phyloP scores from a whole-genome alignment of 257 asterid genomes.

The Plantago elongata region DNA sequence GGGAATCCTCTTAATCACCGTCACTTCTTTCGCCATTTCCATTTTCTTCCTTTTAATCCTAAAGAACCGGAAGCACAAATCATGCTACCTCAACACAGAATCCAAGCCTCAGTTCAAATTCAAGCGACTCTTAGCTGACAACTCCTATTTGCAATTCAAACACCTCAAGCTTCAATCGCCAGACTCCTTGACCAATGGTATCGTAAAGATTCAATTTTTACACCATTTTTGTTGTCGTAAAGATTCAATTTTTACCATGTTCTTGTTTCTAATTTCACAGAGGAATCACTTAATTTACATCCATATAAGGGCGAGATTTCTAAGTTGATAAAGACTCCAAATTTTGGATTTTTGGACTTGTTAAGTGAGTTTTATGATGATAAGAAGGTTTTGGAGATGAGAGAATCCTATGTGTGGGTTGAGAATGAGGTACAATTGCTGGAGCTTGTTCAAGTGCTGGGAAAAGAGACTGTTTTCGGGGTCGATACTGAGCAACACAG shows the following conservation, averaged over 20 bases:
- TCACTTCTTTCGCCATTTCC: slow-evolving; percentile 52
- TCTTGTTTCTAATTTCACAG: too few species aligned
- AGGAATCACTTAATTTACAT: slow-evolving; percentile 49
- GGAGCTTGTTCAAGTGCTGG: slow-evolving; percentile 58
- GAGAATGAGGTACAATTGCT: slow-evolving; percentile 49
- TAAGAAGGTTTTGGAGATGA: slow-evolving; percentile 35
- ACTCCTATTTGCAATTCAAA: slow-evolving; percentile 74
- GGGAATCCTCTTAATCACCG: background rate
- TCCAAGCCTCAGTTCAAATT: slow-evolving; percentile 65
- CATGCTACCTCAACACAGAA: slow-evolving; percentile 60
- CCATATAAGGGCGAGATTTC: slow-evolving; percentile 70
- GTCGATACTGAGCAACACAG: slow-evolving; percentile 97
- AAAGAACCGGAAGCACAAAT: slow-evolving; percentile 17
- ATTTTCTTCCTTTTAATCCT: slow-evolving; percentile 30
- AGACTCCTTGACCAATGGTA: slow-evolving; percentile 12
- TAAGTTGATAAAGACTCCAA: slow-evolving; percentile 43
- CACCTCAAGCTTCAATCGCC: slow-evolving; percentile 46
- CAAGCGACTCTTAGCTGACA: slow-evolving; percentile 75
- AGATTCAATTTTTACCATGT: too few species aligned
- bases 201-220: too few species aligned
- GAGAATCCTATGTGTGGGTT: slow-evolving; percentile 54
- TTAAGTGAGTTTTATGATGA: slow-evolving; percentile 31
- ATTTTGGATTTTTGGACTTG: slow-evolving; percentile 41
- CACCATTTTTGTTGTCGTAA: too few species aligned
- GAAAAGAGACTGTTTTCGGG: slow-evolving; percentile 62